Percentiles rank a stretch among this genome's conserved stretches.
Evolutionary conservation across 768 basidiomycete species (phyloP).

Genomic region (Mycena vitilis): DNA sequence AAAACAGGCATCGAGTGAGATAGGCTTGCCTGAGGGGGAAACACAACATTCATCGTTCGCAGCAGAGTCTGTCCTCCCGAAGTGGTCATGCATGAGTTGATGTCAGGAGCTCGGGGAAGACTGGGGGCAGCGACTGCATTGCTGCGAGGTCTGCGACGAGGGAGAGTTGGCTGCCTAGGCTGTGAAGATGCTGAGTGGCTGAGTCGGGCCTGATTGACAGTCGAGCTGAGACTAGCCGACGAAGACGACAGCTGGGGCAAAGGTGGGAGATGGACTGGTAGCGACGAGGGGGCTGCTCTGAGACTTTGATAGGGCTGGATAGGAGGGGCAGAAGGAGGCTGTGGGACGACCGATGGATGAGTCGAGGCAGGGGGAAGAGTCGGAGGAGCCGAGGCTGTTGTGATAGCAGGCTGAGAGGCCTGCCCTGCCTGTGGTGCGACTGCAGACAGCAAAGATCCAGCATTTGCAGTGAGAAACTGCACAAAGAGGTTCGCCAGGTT

Average conservation of each 20-base stretch:
- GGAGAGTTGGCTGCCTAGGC: constrained; percentile 12
- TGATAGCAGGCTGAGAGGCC: too few species aligned
- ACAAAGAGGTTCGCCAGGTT: too few species aligned
- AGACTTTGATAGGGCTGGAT: constrained; percentile 18
- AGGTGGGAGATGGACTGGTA: constrained; percentile 12
- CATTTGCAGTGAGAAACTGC: too few species aligned
- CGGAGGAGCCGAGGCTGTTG: too few species aligned
- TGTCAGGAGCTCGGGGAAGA: constrained; percentile 1
- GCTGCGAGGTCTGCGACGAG: constrained; percentile 13
- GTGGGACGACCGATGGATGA: background rate
- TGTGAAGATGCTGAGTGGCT: constrained; percentile 15
- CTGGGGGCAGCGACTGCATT: background rate
- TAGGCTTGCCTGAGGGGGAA: constrained; percentile 10
- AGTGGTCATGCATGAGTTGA: constrained; percentile 6
- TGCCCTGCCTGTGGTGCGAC: too few species aligned
- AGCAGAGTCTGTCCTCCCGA: background rate
- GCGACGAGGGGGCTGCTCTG: background rate
- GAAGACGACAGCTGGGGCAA: constrained; percentile 15
- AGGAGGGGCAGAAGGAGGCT: constrained; percentile 11
- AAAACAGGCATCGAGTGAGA: background rate
- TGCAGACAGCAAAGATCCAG: too few species aligned
- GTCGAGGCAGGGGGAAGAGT: too few species aligned
- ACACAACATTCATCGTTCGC: constrained; percentile 3
- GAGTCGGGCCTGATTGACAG: constrained; percentile 18
- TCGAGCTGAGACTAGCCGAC: constrained; percentile 9